Percentiles rank a stretch among this genome's conserved stretches.
Conservation (phyloP, 768 basidiomycete species). For the Mycena galopus region DNA sequence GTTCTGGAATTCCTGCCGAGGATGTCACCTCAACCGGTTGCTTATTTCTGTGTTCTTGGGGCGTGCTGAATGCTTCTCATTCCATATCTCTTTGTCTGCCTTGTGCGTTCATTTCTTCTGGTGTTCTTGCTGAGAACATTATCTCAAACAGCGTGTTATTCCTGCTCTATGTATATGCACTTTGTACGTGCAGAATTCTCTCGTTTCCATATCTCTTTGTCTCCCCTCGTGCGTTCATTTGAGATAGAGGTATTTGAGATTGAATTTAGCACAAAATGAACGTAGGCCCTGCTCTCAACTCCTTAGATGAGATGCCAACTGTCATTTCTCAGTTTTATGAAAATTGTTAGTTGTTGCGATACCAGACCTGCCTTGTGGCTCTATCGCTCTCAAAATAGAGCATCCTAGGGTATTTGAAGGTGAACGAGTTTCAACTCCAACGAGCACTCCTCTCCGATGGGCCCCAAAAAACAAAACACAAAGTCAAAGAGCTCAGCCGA, state of each 20-base stretch:
- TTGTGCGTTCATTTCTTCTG: neutral
- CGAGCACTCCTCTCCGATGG: too few relatives aligned
- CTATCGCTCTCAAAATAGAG: neutral
- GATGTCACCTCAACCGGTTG: too few relatives aligned
- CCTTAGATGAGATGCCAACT: neutral
- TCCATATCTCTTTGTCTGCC: too few relatives aligned
- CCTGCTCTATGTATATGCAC: neutral
- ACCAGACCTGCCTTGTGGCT: neutral
- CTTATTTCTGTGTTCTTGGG: too few relatives aligned
- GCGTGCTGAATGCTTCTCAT: too few relatives aligned
- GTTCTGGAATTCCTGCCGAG: too few relatives aligned
- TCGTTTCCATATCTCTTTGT: slow-evolving; percentile 1
- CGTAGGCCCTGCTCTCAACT: neutral
- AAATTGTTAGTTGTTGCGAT: neutral
- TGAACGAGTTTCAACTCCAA: too few relatives aligned
- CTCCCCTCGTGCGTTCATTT: neutral
- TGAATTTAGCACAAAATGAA: neutral
- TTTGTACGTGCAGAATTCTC: neutral
- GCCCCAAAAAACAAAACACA: too few relatives aligned
- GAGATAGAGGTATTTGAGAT: neutral
- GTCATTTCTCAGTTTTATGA: neutral
- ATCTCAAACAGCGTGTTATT: neutral
- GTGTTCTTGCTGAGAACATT: neutral
- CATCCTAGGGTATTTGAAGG: too few relatives aligned
- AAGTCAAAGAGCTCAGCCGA: too few relatives aligned